A percentile compares a stretch with the other conserved stretches of the same genome.
phyloP scores from a whole-genome alignment of 805 yeast genomes.

The Starmerella cellae region DNA sequence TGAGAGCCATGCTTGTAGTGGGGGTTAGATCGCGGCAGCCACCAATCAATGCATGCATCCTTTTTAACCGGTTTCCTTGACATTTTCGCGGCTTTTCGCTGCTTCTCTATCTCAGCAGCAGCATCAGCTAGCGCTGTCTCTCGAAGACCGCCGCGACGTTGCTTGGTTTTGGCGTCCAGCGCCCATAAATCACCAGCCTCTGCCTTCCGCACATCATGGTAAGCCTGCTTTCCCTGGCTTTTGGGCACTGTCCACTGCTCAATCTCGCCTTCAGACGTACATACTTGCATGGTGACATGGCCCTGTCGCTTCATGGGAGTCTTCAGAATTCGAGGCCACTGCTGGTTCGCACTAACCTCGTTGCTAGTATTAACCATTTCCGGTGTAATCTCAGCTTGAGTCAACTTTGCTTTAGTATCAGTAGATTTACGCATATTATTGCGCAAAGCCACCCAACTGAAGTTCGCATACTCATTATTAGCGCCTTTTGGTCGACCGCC shows the following conservation, averaged over 20 bases:
- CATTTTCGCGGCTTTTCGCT: not conserved
- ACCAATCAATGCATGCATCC: slow-evolving; percentile 9
- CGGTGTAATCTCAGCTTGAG: not conserved
- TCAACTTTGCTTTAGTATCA: not conserved
- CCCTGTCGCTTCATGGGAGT: slow-evolving; percentile 68
- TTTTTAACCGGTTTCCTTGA: not conserved
- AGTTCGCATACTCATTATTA: slow-evolving; percentile 58
- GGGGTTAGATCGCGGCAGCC: slow-evolving; percentile 10
- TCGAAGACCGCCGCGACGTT: slow-evolving; percentile 23
- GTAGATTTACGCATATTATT: slow-evolving; percentile 26
- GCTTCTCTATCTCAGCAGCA: no score
- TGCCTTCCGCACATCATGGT: slow-evolving; percentile 83
- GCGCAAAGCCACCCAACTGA: slow-evolving; percentile 55
- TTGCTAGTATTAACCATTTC: not conserved
- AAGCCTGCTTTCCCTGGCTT: slow-evolving; percentile 56
- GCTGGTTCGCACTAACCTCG: not conserved
- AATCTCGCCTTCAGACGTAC: slow-evolving; percentile 64
- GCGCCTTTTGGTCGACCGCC: slow-evolving; percentile 67
- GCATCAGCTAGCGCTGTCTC: not conserved
- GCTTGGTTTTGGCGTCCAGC: slow-evolving; percentile 45
- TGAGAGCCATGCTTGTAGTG: slow-evolving; percentile 7
- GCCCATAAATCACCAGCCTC: slow-evolving; percentile 84
- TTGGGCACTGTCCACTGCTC: slow-evolving; percentile 84
- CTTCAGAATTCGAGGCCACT: slow-evolving; percentile 47
- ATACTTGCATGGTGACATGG: slow-evolving; percentile 65